Percentiles rank a stretch among this genome's conserved stretches.
Conservation (phyloP, 306 rosid genomes). For the Prunus fruticosa region DNA sequence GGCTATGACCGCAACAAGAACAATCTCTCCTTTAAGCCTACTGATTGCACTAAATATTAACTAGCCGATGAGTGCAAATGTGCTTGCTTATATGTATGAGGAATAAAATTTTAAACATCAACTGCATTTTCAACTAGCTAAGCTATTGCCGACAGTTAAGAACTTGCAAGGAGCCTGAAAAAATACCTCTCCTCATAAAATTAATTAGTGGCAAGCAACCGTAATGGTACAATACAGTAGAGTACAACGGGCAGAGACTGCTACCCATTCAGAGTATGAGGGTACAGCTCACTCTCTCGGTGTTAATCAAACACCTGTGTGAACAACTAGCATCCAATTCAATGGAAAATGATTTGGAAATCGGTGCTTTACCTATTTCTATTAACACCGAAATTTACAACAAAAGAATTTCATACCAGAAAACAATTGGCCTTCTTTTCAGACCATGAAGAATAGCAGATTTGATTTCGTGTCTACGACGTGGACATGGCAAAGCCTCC, state of each 20-base stretch:
- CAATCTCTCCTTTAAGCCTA: not conserved
- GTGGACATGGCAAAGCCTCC: constrained; percentile 8
- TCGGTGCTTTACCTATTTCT: constrained; percentile 20
- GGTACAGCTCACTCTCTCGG: not conserved
- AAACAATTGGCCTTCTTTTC: constrained; percentile 22
- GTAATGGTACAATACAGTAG: not conserved
- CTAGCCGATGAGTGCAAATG: no score
- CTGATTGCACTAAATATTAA: not conserved
- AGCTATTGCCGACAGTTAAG: no score
- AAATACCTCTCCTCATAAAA: not conserved
- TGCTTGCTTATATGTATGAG: no score
- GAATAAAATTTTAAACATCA: no score
- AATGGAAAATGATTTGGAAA: constrained; percentile 3
- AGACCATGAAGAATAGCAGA: constrained; percentile 37
- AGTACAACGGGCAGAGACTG: not conserved
- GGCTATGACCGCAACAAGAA: constrained; percentile 29
- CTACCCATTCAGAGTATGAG: not conserved
- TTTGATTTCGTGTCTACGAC: constrained; percentile 12
- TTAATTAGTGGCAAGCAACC: not conserved
- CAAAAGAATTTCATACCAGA: constrained; percentile 7
- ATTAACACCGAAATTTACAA: constrained; percentile 16
- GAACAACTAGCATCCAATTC: not conserved
- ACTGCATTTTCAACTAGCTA: no score
- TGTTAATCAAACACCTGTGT: not conserved
- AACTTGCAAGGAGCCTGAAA: not conserved